Percentiles rank a stretch among this genome's conserved stretches.
These are phyloP conservation scores for Lithohypha guttulata DNA, from an alignment of 2,329 filamentous ascomycete species.

Conservation along the genomic window DNA sequence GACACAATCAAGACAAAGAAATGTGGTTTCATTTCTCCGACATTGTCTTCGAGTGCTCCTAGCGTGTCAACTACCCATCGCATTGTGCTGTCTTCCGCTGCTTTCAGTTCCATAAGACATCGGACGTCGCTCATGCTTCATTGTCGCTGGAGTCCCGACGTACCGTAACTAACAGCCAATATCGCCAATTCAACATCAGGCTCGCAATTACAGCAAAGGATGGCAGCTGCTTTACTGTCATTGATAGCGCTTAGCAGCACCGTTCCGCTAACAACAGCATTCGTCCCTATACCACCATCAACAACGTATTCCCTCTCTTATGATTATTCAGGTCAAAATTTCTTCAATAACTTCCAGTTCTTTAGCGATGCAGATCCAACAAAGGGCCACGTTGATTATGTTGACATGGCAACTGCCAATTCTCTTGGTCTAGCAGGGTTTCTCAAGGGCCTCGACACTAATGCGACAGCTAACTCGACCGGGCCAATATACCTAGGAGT, in stretches of 20 bases:
- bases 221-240: too few relatives aligned
- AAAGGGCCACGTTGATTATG: conserved; percentile 40
- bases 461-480: conserved; percentile 3
- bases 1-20: too few relatives aligned
- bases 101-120: too few relatives aligned
- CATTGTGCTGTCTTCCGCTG: too few relatives aligned
- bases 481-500: conserved; percentile 33
- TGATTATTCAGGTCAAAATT: conserved; percentile 34
- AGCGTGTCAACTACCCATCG: too few relatives aligned
- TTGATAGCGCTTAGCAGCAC: background rate
- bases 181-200: too few relatives aligned
- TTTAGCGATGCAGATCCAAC: conserved; percentile 37
- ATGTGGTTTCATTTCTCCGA: too few relatives aligned
- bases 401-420: conserved; percentile 31
- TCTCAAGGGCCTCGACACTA: conserved; percentile 18
- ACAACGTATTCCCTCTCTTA: conserved; percentile 30
- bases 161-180: too few relatives aligned
- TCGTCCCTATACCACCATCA: conserved; percentile 10
- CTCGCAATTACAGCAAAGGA: too few relatives aligned
- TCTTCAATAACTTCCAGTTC: conserved; percentile 41
- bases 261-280: background rate
- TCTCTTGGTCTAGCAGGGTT: conserved; percentile 24
- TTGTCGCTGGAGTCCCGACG: too few relatives aligned
- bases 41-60: too few relatives aligned
- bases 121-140: too few relatives aligned